Base-by-base conservation (phyloP, 2,329 filamentous ascomycete species). In the Arthrobotrys pseudoclavata region DNA sequence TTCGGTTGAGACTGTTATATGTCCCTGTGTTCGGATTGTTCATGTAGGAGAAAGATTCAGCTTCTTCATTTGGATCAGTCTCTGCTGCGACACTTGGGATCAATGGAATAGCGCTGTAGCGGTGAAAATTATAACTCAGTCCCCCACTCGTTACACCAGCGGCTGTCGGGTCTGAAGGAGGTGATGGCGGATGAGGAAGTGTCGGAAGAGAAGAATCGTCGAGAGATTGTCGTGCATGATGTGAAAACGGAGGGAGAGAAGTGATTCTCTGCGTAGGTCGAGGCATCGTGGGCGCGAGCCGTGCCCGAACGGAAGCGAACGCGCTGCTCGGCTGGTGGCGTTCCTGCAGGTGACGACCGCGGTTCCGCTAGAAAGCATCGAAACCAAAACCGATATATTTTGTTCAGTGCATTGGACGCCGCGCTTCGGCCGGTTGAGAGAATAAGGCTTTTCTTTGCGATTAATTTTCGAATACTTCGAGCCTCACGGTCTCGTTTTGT, bases 31-130 rank as follows among this genome's bases (percentile, higher is more conserved):
- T 77, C 55, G 68, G 15, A 42, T 68, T 70, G 31, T 77, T 77
- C 18, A 52, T 71, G 53, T 77, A 77, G 12, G 66, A 69, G 53
- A 68, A 77, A 31, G 74, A 68, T 52, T 71, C 74, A 67, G 45
- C 45, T 71, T 66, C 74, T 63, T 10, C 67, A 71, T 71, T 57
- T 10, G 67, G 53, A 34, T 40, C 48, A 5, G 62, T 26, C 26
- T 71, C 74, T 34, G 67, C 61, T 45, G 74, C 15, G 42, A 71
- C 45, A 52, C 74, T 71, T 26, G 74, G 71, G 50, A 77, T 77
- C 53, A 77, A 68, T n/a, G 74, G 74, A 67, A 77, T 77, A 18
- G 74, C 53, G 37, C 74, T 77, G 52, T 77, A 77, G 22, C 74
- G 74, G 26, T 69, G 72, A 50, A 62, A 53, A 40, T 67, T 61